Conservation (phyloP, 2,329 filamentous ascomycete species). For the Diatrype stigma region DNA sequence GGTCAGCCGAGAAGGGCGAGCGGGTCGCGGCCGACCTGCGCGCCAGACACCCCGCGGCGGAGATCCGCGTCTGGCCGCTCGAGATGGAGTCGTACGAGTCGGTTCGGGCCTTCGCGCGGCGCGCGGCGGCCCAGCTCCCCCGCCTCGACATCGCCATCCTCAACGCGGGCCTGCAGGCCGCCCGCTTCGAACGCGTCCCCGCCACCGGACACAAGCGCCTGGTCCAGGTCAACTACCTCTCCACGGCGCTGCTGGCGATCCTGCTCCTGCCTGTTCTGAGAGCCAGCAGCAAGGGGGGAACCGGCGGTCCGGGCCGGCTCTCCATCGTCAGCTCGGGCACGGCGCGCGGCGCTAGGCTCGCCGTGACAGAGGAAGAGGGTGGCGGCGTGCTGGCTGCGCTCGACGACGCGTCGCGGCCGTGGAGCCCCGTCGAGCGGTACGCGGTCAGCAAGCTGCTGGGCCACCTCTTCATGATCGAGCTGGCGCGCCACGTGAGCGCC, state of each 20-base stretch:
- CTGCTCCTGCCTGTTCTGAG: slow-evolving; percentile 27
- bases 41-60: slow-evolving; percentile 21
- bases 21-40: slow-evolving; percentile 30
- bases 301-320: slow-evolving; percentile 2
- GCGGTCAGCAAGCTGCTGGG: too few species aligned
- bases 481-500: slow-evolving; percentile 32
- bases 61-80: slow-evolving; percentile 39
- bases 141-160: slow-evolving; percentile 41
- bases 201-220: slow-evolving; percentile 34
- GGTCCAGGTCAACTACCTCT: slow-evolving; percentile 38
- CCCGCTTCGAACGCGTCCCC: slow-evolving; percentile 14
- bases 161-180: slow-evolving; percentile 35
- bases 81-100: slow-evolving; percentile 41
- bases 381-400: slow-evolving; percentile 8
- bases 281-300: too few species aligned
- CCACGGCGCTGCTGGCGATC: slow-evolving; percentile 28
- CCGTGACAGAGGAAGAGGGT: too few species aligned
- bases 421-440: too few species aligned
- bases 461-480: slow-evolving; percentile 27
- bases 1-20: slow-evolving; percentile 34
- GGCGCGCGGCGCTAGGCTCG: slow-evolving; percentile 13
- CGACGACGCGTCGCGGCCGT: slow-evolving; percentile 12
- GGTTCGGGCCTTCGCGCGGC: slow-evolving; percentile 33
- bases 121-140: slow-evolving; percentile 24
- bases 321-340: slow-evolving; percentile 19